Base-by-base conservation (phyloP, 768 basidiomycete genomes). In the Crucibulum laeve region DNA sequence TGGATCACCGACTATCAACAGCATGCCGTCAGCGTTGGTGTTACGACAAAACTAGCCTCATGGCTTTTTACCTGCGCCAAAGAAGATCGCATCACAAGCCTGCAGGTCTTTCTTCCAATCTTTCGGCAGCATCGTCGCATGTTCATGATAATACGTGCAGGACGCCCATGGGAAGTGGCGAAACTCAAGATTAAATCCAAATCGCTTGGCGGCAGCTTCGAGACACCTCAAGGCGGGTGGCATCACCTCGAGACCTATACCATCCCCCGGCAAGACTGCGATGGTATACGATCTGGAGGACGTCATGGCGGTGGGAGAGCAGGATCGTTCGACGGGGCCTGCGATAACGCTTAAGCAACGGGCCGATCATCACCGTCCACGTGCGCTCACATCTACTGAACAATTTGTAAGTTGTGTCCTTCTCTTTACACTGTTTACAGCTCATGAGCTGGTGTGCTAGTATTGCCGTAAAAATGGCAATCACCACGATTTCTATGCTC, bases 181-280 rank as follows among this genome's bases (percentile, higher is more conserved):
- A 45, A 74, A 76, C 47, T 74, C 63, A 30, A 76, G 55, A 3
- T 56, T 48, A 47, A 77, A 79, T 2, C 71, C 71, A 43, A 70
- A 69, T 42, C 68, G 64, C 47, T 60, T 54, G 0, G 69, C 64
- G 11, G 69, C 65, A 18, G 68, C 70, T 36, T 74, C 64, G 15
- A 79, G 57, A 49, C 71, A 74, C 3, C 67, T 64, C 24, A 74
- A 52, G 4, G 70, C 74, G 5, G 74, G 73, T 7, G 70, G 67
- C 56, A 73, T 73, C 3, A 77, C 76, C 51, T 79, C 75, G 36
- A 66, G 58, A 2, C 77, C 77, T 47, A 77, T 77, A 5, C 77
- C 77, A 56, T 78, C 76, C 13, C 73, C 76, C 4, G 74, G 69
- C 11, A 78, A 67, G 25, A 71, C 71, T 24, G 74, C 75, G 35